Evolutionary conservation across 345 rosid species (phyloP), one percentile per base, ranked within the genome.

Genomic region (Hibiscus syriacus): DNA sequence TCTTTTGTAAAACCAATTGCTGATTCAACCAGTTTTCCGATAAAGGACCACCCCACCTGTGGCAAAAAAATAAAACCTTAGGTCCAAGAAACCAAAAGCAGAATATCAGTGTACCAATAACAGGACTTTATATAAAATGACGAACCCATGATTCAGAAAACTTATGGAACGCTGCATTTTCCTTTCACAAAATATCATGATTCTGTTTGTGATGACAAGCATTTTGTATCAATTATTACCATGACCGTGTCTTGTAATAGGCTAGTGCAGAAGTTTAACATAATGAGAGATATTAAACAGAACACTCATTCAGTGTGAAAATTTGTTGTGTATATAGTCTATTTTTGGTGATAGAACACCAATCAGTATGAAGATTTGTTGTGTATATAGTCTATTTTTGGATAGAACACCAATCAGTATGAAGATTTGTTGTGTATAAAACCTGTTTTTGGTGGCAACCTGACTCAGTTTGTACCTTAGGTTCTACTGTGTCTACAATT

Each of bases 21-120:
- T 85, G 84, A 76, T 73, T 74, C 81, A 93, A 74, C 98, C 98
- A 93, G 79, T 83, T 88, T 72, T 86, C 70, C 6, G 97, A 78
- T 67, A 93, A 77, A 52, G 96, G 96, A 25, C 97, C 97, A 79
- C 98, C 98, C 98, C 98, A 93, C 70, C 98, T 93, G 85, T 70
- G 50, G 71, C 58, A 14, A 70, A 41, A 41, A 64, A 64, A 67
- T 17, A 50, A 20, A 53, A 11, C 5, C 36, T 39, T 48, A 26
- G 0, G 52, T 23, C 39, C 27, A 59, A 19, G 34, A 63, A 73
- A 38, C 26, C 48, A 25, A 23, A 62, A 64, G 20, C 66, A 71
- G 0, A 60, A n/a, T 16, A 62, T 30, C 38, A 43, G 0, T 45
- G 46, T 20, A 36, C 23, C 2, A 70, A 59, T 25, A 55, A n/a